Evolutionary conservation across 2,329 filamentous ascomycete species (phyloP), one percentile per base, ranked within the genome.

Genomic region (Talaromyces sp.): DNA sequence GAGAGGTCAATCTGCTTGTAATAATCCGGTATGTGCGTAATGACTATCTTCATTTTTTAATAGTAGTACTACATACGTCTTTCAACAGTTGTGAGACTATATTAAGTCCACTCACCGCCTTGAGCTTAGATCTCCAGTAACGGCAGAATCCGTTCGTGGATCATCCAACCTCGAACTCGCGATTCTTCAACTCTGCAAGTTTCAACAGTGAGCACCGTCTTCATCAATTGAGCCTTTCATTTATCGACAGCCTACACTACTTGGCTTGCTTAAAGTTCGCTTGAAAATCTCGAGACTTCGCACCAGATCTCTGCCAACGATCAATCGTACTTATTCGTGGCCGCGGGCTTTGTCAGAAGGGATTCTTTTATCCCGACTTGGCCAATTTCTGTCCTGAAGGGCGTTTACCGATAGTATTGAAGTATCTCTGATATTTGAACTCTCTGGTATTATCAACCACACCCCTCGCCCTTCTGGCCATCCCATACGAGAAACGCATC

Each of bases 71-170:
- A 19, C 19, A 19, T 19, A 19, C 1, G 22, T 22, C 22, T 22
- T 22, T 22, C 22, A 22, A 22, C 22, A 22, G 22, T 22, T 22
- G 27, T 27, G 27, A 31, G 4, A 31, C 27, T 31, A 31, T 31
- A 31, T 35, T 9, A 8, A 33, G 19, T 56, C 1, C 6, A 3
- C 33, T 39, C 52, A 56, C 52, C 52, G 52, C 52, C 33, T 24
- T 37, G 11, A 39, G 31, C 31, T 54, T 8, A n/a, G 31, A 39
- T 56, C n/a, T 37, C 33, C 11, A 9, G n/a, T 11, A 6, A 16
- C 33, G 52, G 52, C 52, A 56, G 52, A 56, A 56, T 56, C 52
- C 5, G n/a, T 24, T 22, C n/a, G 5, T 52, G 24, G 48, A 52
- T 52, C 16, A 8, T 7, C 11, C 33, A 8, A 39, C 8, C 33